Base-by-base conservation (phyloP, 768 basidiomycete genomes). In the Tylopilus felleus region DNA sequence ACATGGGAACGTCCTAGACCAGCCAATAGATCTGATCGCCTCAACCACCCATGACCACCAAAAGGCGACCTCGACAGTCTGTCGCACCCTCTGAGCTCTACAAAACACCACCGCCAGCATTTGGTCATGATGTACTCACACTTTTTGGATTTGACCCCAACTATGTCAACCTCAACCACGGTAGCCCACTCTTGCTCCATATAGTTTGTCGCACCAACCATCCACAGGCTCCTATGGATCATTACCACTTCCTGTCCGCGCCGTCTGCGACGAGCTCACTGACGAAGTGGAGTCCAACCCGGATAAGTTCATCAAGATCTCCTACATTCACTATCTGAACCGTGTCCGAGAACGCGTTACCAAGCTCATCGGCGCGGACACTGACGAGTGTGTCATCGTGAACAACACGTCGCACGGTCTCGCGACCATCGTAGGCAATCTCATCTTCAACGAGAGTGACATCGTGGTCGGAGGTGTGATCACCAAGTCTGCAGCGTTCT, bases 131-230 rank as follows among this genome's bases (percentile, higher is more conserved):
- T 6, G 65, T 80, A 60, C 78, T 75, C 50, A 75, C 78, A 43
- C 78, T 80, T 49, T 88, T 80, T 51, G 75, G 73, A 21, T 76
- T 88, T 22, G 80, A 83, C 39, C 73, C 82, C 5, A 73, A 75
- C 38, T 87, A 86, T 53, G 64, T 83, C 46, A 85, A 87, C 60
- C 69, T 89, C 44, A 88, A 89, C 62, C 74, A 83, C 48, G 86
- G 87, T 84, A n/a, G 8, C 14, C 19, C 12, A 2, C 33, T n/a
- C 3, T 28, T 21, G 1, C 29, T 27, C 6, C 35, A 16, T 12
- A n/a, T 10, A 16, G 43, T n/a, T 35, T 4, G 21, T 19, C 5
- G 2, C 28, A 14, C 25, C 27, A 47, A 22, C 1, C 6, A 13
- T 49, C 35, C 22, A n/a, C 51, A 86, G 85, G 84, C 14, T 80